Evolutionary conservation across 805 yeast genomes (phyloP), one percentile per base, ranked within the genome.

Genomic region (Metschnikowia continentalis): DNA sequence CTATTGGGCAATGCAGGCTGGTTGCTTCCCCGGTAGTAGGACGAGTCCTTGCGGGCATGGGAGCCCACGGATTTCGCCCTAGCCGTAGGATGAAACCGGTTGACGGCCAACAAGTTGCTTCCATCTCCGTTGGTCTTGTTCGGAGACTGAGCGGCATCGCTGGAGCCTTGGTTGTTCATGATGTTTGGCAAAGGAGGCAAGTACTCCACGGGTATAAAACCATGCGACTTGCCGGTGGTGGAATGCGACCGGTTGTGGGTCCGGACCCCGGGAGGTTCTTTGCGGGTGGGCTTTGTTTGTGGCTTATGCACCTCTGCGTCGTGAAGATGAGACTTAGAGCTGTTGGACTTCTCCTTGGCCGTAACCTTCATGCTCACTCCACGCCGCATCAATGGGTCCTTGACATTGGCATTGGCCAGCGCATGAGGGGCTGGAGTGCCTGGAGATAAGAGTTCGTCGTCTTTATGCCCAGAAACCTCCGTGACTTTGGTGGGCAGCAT

Each of bases 21-120:
- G 42, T 61, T 63, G 11, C 49, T 32, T n/a, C 53, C 51, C 30
- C 57, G 42, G 41, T 56, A 55, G 48, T 62, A 64, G 2, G 49
- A 75, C 46, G 86, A 78, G 52, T 83, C 85, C 59, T 82, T 84
- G 61, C 88, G 79, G 19, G 81, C 78, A 64, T 88, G 92, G 6
- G 76, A 77, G n/a, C 91, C 90, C 45, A 88, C 83, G 19, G 96
- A 86, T 63, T 87, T 89, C 2, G 96, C 95, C 60, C 96, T 80
- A 0, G 95, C 96, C 13, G 90, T 82, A 35, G 96, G 95, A 66
- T 88, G 96, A 54, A 73, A 70, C 42, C 67, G 36, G 20, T 42
- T 49, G 32, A 44, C 49, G n/a, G 38, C 35, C 46, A 46, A 47
- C 13, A 32, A 33, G 6, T 48, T 22, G n/a, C 17, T 26, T 23